Percentiles rank a stretch among this genome's conserved stretches.
Conservation (phyloP, 2,329 filamentous ascomycete genomes). For the Nemania sp. region DNA sequence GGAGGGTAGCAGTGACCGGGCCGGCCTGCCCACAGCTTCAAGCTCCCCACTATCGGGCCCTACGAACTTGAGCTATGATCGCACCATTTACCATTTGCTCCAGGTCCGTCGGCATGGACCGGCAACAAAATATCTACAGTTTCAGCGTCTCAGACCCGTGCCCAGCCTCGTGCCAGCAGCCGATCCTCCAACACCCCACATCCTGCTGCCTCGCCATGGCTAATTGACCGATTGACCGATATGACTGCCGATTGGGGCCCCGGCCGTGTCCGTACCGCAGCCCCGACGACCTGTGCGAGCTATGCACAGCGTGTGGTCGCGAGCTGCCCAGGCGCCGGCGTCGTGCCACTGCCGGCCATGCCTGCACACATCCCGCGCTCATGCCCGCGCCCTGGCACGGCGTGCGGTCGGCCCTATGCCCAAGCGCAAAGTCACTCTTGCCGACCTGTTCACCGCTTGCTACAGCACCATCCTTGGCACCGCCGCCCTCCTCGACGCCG, state of each 20-base stretch:
- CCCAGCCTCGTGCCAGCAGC: too few relatives aligned
- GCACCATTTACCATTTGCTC: too few relatives aligned
- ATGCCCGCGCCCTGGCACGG: too few relatives aligned
- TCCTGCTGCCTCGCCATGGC: too few relatives aligned
- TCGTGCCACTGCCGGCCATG: slow-evolving; percentile 67
- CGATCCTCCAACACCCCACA: too few relatives aligned
- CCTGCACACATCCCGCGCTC: slow-evolving; percentile 51
- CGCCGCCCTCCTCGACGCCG: slow-evolving; percentile 64
- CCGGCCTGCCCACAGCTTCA: too few relatives aligned
- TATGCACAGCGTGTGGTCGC: slow-evolving; percentile 72
- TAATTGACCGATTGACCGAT: slow-evolving; percentile 22
- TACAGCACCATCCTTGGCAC: slow-evolving; percentile 70
- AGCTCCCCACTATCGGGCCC: too few relatives aligned
- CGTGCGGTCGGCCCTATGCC: slow-evolving; percentile 52
- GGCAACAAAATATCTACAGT: too few relatives aligned
- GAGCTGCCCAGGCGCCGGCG: slow-evolving; percentile 62
- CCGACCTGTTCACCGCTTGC: slow-evolving; percentile 65
- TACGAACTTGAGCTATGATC: too few relatives aligned
- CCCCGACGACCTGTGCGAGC: slow-evolving; percentile 40
- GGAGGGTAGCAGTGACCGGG: too few relatives aligned
- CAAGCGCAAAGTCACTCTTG: slow-evolving; percentile 53
- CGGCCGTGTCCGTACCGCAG: slow-evolving; percentile 6
- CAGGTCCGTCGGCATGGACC: too few relatives aligned
- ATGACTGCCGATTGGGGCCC: slow-evolving; percentile 12
- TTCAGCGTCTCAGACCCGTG: too few relatives aligned